Percentiles rank a stretch among this genome's conserved stretches.
phyloP scores from a whole-genome alignment of 2,329 filamentous ascomycete species.

The Ophiocordyceps robertsii region DNA sequence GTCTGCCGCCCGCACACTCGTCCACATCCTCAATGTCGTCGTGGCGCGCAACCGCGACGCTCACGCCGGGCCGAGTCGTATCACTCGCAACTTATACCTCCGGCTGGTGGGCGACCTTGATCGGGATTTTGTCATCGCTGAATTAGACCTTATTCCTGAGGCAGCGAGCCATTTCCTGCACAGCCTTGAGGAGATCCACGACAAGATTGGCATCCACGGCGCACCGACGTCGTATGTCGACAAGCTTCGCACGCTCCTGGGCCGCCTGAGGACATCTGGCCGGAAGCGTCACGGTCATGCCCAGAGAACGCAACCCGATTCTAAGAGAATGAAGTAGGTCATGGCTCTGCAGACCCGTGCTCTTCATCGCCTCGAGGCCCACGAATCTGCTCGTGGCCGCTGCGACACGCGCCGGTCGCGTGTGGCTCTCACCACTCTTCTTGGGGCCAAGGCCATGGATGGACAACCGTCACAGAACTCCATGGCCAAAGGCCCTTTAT shows the following conservation, averaged over 20 bases:
- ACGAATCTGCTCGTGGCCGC: background rate
- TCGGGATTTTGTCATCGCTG: constrained; percentile 29
- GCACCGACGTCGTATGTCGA: constrained; percentile 21
- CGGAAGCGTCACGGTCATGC: constrained; percentile 17
- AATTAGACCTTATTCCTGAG: constrained; percentile 28
- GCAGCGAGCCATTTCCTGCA: constrained; percentile 29
- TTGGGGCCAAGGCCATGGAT: no score
- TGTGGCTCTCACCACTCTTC: no score
- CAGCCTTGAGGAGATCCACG: constrained; percentile 19
- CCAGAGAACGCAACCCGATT: constrained; percentile 11
- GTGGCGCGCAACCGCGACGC: constrained; percentile 25
- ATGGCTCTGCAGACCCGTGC: background rate
- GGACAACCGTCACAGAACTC: no score
- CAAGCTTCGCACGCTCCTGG: constrained; percentile 18
- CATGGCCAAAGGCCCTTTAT: no score
- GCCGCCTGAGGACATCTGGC: constrained; percentile 15
- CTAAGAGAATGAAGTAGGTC: constrained; percentile 21
- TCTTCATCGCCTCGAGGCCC: background rate
- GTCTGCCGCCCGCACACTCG: constrained; percentile 32
- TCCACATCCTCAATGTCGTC: constrained; percentile 33
- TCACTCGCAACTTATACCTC: constrained; percentile 32
- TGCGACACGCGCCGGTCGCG: no score
- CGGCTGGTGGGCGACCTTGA: constrained; percentile 31
- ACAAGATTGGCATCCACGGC: constrained; percentile 18
- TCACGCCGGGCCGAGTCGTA: constrained; percentile 12